Evolutionary conservation across 176 grass and related monocot species (phyloP), one percentile per base, ranked within the genome.

Genomic region (Ensete glaucum): DNA sequence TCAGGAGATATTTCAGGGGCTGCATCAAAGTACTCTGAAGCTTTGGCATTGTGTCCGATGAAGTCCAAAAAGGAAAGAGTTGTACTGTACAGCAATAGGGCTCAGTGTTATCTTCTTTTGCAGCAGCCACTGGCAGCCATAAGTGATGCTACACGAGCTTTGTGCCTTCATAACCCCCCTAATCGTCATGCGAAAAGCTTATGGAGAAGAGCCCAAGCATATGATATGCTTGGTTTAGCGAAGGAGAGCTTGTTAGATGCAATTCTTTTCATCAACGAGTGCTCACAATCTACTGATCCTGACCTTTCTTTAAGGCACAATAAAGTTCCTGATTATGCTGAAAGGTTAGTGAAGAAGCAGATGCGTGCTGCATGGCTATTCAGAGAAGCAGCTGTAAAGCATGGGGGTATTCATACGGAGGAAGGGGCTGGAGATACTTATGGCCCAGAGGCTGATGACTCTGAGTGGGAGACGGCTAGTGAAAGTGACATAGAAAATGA

Each of bases 61-160:
- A 99, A 99, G 62, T 99, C 95, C 64, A 99, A 99, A 82, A 99
- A 93, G 91, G 95, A 99, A 57, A 89, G 95, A 62, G 95, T 99
- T 49, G 91, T 99, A 52, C 84, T 99, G 72, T 93, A 94, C 81
- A 99, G 95, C 55, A 99, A 99, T 70, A 78, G 95, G 79, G 91
- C 95, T 22, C 95, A 99, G 50, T 99, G 95, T 51, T 89, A 91
- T 84, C 91, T 99, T 83, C 95, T 99, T 62, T 81, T 99, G 69
- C 95, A 99, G 80, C 91, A 99, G 66, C 95, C 95, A 53, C 85
- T 85, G 75, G 78, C 85, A 71, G 91, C 95, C 77, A 94, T 94
- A 80, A 99, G 91, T 73, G 91, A 94, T 81, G 82, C 95, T 72
- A 91, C 95, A 15, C 84, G 81, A 74, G 95, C 95, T 50, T 85